phyloP scores from a whole-genome alignment of 163 green algal genomes.

The Chlamydomonas reinhardtii region DNA sequence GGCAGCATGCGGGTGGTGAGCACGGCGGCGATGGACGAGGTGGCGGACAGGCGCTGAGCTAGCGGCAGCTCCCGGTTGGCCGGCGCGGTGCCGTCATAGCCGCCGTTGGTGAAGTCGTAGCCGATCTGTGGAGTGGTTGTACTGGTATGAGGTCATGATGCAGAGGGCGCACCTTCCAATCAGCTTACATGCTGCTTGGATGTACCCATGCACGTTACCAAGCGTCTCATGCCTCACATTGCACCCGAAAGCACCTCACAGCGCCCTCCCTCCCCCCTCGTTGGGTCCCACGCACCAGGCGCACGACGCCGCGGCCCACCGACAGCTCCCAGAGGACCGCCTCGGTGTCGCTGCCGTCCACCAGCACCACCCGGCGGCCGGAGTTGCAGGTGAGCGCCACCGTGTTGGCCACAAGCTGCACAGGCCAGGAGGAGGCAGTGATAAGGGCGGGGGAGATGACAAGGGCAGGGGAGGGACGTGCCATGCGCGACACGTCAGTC shows the following conservation, averaged over 20 bases:
- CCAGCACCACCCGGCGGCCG: background rate
- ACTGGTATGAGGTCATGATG: too few relatives aligned
- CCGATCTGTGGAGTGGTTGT: too few relatives aligned
- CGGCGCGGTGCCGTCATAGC: background rate
- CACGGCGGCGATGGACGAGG: background rate
- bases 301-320: background rate
- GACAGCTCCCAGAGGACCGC: conserved; percentile 14
- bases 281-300: conserved; percentile 8
- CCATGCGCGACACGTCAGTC: too few relatives aligned
- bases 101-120: conserved; percentile 26
- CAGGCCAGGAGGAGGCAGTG: background rate
- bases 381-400: background rate
- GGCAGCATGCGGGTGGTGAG: conserved; percentile 5
- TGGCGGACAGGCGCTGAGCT: background rate
- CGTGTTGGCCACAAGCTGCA: background rate
- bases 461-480: background rate
- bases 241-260: too few relatives aligned
- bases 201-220: too few relatives aligned
- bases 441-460: background rate
- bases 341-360: background rate
- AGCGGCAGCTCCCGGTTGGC: background rate
- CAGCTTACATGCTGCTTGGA: too few relatives aligned
- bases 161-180: too few relatives aligned
- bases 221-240: too few relatives aligned
- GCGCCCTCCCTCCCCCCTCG: too few relatives aligned